phyloP scores from a whole-genome alignment of 305 asterid species.

The Petunia hybrid region DNA sequence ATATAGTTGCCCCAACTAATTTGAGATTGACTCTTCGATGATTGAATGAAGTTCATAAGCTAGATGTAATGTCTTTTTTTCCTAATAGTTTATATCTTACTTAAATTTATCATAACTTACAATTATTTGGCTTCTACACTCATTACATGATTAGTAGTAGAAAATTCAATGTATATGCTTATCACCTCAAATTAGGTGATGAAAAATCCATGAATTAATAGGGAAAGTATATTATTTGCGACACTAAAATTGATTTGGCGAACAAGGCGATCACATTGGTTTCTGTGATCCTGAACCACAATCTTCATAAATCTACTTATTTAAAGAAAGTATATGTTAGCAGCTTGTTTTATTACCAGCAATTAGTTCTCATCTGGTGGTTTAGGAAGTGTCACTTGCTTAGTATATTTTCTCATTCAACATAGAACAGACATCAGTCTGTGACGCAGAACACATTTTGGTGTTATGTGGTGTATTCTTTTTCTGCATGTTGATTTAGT shows the following conservation, averaged over 20 bases:
- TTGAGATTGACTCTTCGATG: conserved; percentile 14
- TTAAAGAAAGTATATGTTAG: not conserved
- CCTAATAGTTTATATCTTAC: not conserved
- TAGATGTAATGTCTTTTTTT: not conserved
- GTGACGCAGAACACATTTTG: not conserved
- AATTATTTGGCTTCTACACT: not conserved
- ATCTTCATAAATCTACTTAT: not conserved
- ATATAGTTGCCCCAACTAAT: conserved; percentile 17
- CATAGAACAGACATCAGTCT: not conserved
- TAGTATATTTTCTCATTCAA: not conserved
- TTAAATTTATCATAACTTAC: not conserved
- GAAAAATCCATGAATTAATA: not conserved
- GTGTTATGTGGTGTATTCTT: not conserved
- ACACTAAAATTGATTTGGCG: not conserved
- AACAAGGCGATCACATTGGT: not conserved
- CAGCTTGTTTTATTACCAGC: not conserved
- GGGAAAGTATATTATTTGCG: not conserved
- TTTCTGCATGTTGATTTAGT: conserved; percentile 1
- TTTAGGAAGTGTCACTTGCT: not conserved
- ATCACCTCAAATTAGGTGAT: not conserved
- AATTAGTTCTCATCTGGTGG: not conserved
- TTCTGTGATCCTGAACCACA: not conserved
- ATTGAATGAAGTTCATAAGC: not conserved
- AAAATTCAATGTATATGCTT: not conserved
- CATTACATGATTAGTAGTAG: not conserved